These are phyloP conservation scores for Penicillium fimorum DNA, from an alignment of 495 filamentous ascomycete species.

Conservation along the genomic window DNA sequence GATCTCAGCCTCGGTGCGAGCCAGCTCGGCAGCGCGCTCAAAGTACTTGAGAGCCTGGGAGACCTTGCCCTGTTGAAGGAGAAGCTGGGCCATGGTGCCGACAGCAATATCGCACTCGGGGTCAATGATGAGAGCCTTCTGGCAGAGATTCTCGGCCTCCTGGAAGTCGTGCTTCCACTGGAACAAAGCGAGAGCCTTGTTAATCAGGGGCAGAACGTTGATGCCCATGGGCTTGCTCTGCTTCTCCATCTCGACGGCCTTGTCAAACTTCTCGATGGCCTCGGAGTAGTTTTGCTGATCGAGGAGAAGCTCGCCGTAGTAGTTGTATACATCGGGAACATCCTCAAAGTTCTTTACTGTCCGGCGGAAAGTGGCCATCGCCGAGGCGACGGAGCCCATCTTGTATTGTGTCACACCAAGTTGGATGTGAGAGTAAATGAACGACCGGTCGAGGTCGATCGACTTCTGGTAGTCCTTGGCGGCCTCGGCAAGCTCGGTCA, in stretches of 20 bases:
- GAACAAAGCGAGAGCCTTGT: slow-evolving; percentile 95
- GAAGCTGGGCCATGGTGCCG: slow-evolving; percentile 98
- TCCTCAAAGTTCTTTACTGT: slow-evolving; percentile 98
- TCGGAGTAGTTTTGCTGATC: slow-evolving; percentile 95
- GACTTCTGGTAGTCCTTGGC: slow-evolving; percentile 99
- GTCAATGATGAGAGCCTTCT: slow-evolving; percentile 97
- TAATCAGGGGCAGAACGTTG: slow-evolving; percentile 96
- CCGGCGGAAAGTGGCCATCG: slow-evolving; percentile 95
- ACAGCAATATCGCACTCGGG: slow-evolving; percentile 99
- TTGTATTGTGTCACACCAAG: slow-evolving; percentile 99
- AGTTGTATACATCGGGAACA: slow-evolving; percentile 98
- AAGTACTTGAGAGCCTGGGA: slow-evolving; percentile 95
- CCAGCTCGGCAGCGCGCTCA: slow-evolving; percentile 90
- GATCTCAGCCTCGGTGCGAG: slow-evolving; percentile 93
- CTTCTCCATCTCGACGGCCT: slow-evolving; percentile 96
- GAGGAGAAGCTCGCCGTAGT: slow-evolving; percentile 96
- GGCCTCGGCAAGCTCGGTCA: slow-evolving; percentile 85
- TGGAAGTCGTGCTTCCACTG: slow-evolving; percentile 96
- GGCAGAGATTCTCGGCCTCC: slow-evolving; percentile 93
- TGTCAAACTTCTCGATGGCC: slow-evolving; percentile 98
- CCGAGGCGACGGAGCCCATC: slow-evolving; percentile 96
- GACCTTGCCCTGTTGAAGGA: slow-evolving; percentile 96
- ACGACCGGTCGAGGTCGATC: slow-evolving; percentile 90
- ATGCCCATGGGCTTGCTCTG: slow-evolving; percentile 87
- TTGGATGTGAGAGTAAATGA: slow-evolving; percentile 99